Evolutionary conservation across 1,284 basidiomycete genomes (phyloP).

Genomic region (Trichosporon coremiiforme): DNA sequence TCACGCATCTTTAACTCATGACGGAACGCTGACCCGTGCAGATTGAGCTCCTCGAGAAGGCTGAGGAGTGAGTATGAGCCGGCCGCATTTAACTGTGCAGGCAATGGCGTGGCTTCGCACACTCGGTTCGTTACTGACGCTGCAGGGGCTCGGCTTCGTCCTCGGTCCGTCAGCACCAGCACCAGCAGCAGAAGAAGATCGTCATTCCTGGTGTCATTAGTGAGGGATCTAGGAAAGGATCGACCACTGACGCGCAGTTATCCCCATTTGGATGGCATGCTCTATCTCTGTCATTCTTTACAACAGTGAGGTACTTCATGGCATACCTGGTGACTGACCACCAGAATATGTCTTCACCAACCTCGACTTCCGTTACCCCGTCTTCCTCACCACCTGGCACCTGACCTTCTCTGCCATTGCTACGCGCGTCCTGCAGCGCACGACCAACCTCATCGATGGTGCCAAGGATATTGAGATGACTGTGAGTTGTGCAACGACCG

Average conservation of each 20-base stretch:
- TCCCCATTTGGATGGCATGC: conserved; percentile 71
- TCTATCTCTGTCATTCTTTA: conserved; percentile 92
- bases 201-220: conserved; percentile 55
- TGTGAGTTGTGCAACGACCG: conserved; percentile 39
- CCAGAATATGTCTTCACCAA: conserved; percentile 76
- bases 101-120: neutral
- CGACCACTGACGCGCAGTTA: conserved; percentile 39
- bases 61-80: conserved; percentile 30
- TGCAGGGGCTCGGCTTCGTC: conserved; percentile 21
- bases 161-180: conserved; percentile 14
- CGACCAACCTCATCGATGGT: conserved; percentile 85
- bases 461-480: conserved; percentile 84
- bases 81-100: neutral
- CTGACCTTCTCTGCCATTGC: conserved; percentile 82
- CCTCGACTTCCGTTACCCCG: conserved; percentile 78
- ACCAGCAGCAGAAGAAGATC: conserved; percentile 54
- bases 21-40: conserved; percentile 7
- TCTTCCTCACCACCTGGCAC: conserved; percentile 87
- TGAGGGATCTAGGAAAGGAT: conserved; percentile 34
- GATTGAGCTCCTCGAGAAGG: conserved; percentile 31
- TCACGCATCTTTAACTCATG: neutral
- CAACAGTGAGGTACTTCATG: conserved; percentile 65
- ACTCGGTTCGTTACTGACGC: neutral
- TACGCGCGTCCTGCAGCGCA: conserved; percentile 83
- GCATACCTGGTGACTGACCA: neutral